Base-by-base conservation (phyloP, 441 rosid genomes). In the Gossypium davidsonii region DNA sequence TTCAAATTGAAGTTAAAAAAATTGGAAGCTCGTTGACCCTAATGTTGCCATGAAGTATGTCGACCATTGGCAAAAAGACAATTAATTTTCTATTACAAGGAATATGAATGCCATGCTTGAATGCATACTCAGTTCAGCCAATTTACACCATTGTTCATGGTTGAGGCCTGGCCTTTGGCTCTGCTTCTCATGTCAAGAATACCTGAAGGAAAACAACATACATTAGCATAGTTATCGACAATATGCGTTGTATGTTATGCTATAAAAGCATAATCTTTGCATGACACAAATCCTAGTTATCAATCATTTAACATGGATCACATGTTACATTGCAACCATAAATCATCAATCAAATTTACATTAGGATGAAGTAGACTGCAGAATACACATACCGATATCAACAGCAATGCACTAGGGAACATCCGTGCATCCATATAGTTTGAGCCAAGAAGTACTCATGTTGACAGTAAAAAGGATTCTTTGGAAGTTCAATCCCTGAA, bases 351-450 rank as follows among this genome's bases (percentile, higher is more conserved):
- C 10, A 21, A 6, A 1, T n/a, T 17, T 0, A 46, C 62, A 7
- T 51, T 23, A 37, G 6, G 52, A 34, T 31, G 37, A 58, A 17
- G 56, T 18, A 12, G 76, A 39, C 2, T 11, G 58, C 3, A 66
- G 63, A 51, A 48, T 48, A 17, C 23, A 71, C 53, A 4, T 52
- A 78, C 76, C 78, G 37, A 26, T 4, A 57, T 65, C 68, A 70
- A 42, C 39, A 15, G 69, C 9, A 25, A 26, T 8, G 48, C 31
- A 59, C 53, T 26, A 25, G 5, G 25, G n/a, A 14, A 20, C 9
- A 10, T 59, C 52, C 28, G 10, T 26, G 9, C 34, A 25, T 52
- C 51, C 71, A 15, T 46, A 26, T n/a, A 59, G 46, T 55, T 56
- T 7, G 23, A 67, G 34, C 15, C 42, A 62, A 46, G 3, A 49